Conservation (phyloP, 768 basidiomycete species). For the Psilocybe tampanensis region DNA sequence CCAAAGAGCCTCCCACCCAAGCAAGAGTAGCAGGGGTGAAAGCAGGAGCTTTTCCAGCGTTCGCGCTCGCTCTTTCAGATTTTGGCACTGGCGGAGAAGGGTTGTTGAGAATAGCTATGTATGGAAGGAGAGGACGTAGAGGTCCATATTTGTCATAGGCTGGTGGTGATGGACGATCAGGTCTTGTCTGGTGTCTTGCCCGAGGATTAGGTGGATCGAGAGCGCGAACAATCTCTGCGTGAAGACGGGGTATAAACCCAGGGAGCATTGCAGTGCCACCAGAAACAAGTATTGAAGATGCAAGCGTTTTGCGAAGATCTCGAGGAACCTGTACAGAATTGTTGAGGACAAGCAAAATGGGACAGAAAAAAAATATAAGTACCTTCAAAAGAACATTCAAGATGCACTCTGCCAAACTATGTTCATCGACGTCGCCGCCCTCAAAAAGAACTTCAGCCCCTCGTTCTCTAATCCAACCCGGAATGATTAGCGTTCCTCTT, state of each 20-base stretch:
- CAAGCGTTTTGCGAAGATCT: conserved; percentile 84
- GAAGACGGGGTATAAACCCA: conserved; percentile 90
- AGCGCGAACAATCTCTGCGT: conserved; percentile 66
- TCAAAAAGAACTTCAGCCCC: conserved; percentile 91
- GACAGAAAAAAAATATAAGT: conserved; percentile 5
- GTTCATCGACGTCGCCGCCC: conserved; percentile 86
- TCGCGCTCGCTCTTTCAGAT: conserved; percentile 54
- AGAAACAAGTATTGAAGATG: conserved; percentile 80
- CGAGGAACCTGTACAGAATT: conserved; percentile 67
- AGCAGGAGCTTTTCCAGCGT: conserved; percentile 84
- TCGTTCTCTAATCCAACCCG: conserved; percentile 94
- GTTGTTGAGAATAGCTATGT: conserved; percentile 86
- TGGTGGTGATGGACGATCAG: conserved; percentile 43
- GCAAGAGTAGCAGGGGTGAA: conserved; percentile 80
- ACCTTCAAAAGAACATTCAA: conserved; percentile 83
- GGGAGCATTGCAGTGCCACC: conserved; percentile 94
- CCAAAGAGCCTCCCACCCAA: conserved; percentile 94
- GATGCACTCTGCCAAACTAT: conserved; percentile 80
- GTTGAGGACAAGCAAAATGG: neutral
- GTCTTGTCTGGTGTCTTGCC: conserved; percentile 36
- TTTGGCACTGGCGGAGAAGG: conserved; percentile 59
- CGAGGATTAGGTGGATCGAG: conserved; percentile 25
- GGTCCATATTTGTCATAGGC: conserved; percentile 74
- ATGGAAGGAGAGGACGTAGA: conserved; percentile 69
- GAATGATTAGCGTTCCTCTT: conserved; percentile 77